Evolutionary conservation across 2,329 filamentous ascomycete species (phyloP), one percentile per base, ranked within the genome.

Genomic region (Aspergillus carbonarius): DNA sequence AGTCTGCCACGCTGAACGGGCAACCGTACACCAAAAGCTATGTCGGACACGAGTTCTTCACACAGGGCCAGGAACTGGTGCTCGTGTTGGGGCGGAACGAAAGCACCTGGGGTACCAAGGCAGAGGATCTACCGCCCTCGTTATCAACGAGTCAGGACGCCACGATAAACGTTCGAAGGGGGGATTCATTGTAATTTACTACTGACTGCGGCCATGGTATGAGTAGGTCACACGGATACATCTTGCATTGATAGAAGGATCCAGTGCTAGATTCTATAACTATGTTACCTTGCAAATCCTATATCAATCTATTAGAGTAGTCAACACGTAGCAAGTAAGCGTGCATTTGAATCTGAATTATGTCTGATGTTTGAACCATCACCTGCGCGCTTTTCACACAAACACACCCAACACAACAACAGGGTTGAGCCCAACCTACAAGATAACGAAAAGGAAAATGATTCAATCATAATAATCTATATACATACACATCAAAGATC

Each of bases 41-140:
- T 87, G 75, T 91, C 12, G 80, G 82, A 37, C 88, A 91, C 72
- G 82, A 79, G 44, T 90, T 91, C 66, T 90, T 89, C 69, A 78
- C 83, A 0, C 79, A 88, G 37, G 88, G 88, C 0, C 82, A 83
- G 30, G 81, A 85, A 60, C 74, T 91, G 51, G 86, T 89, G 52
- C 75, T 91, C 53, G 83, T 80, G 4, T 73, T 91, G 9, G 88
- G 88, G 0, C 70, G 67, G 10, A 79, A 80, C 52, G 88, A 90
- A 73, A 89, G 87, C 67, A 63, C 63, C 0, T 91, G 88, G 88
- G 88, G 88, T 0, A 88, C 83, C 0, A 68, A 70, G 7, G 68
- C 79, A 1, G 75, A 79, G 57, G 88, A 90, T 69, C 68, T 88
- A 44, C 88, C 88, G 34, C 88, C 88, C 0, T 89, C 84, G 61